Evolutionary conservation across 2,329 filamentous ascomycete species (phyloP), one percentile per base, ranked within the genome.

Genomic region (Calonectria fujianensis): DNA sequence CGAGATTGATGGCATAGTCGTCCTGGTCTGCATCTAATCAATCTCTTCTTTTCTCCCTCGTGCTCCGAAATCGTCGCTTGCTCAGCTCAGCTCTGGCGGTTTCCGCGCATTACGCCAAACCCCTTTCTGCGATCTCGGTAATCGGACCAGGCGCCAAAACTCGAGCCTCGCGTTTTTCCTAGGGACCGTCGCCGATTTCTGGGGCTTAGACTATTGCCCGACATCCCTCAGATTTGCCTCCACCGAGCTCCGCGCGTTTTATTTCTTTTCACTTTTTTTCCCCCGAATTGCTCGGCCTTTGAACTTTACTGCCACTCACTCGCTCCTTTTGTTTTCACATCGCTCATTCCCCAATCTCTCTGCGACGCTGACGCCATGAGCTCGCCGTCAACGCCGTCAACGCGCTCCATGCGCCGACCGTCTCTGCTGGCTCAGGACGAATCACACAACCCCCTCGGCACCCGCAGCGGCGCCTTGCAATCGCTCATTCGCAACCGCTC

Each of bases 401-500:
- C 78, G 57, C 81, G 79, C 68, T 72, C 76, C 52, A 50, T 78
- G 65, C 83, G 83, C 27, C 80, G 82, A 63, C 82, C 82, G 63
- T 85, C 83, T 31, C 78, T 84, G 39, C 79, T 84, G 59, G 80
- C 79, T n/a, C 79, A 77, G 63, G 84, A 85, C 20, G 84, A 86
- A 57, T 81, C 75, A 48, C 81, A 83, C 59, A 84, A 82, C 32
- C 80, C 82, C 20, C 76, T 86, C 59, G 82, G 81, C 45, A 86
- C 85, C 16, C 82, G 85, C 32, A 85, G 83, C 71, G 85, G 84
- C 59, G 82, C 83, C 18, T 79, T 86, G 66, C 82, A 85, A 39
- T 85, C 84, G 4, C 81, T 87, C 67, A 86, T 86, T 76, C 81
- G 85, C 57, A 85, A 79, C 52, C 85, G 85, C 68, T 87, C 85